phyloP scores from a whole-genome alignment of 331 rosid genomes.

The Acacia pycnantha region DNA sequence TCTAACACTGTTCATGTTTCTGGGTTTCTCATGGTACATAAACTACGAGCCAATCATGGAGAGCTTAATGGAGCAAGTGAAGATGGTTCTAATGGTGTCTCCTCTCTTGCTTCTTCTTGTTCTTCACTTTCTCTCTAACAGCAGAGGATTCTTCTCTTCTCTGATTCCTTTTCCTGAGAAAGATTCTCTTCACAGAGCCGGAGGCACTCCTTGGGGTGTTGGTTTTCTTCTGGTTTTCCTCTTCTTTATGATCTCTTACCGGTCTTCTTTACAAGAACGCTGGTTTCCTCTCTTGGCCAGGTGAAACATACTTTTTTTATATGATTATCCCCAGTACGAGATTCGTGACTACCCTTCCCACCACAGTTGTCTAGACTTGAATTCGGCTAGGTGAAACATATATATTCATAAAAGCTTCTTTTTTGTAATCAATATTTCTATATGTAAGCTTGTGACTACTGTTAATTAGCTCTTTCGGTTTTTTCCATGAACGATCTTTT shows the following conservation, averaged over 20 bases:
- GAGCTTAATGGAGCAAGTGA: slow-evolving; percentile 54
- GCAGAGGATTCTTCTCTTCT: slow-evolving; percentile 18
- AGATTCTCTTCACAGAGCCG: slow-evolving; percentile 60
- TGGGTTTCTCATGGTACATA: slow-evolving; percentile 59
- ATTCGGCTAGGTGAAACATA: slow-evolving; percentile 36
- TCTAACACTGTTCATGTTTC: slow-evolving; percentile 50
- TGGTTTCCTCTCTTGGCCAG: slow-evolving; percentile 73
- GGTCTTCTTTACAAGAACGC: slow-evolving; percentile 63
- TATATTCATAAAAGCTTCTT: not conserved
- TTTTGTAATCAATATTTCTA: not conserved
- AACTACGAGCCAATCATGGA: slow-evolving; percentile 65
- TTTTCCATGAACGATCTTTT: not conserved
- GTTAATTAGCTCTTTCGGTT: not conserved
- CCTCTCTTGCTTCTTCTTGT: slow-evolving; percentile 56
- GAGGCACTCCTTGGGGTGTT: slow-evolving; percentile 88
- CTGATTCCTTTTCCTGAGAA: slow-evolving; percentile 47
- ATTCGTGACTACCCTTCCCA: no score
- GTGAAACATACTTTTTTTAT: slow-evolving; percentile 9
- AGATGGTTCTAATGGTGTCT: slow-evolving; percentile 53
- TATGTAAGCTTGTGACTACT: not conserved
- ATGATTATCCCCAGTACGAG: no score
- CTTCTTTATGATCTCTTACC: slow-evolving; percentile 67
- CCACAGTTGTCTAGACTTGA: no score
- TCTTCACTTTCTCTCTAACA: slow-evolving; percentile 52
- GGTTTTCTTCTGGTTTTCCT: slow-evolving; percentile 62